Percentiles rank a stretch among this genome's conserved stretches.
phyloP scores from a whole-genome alignment of 2,329 filamentous ascomycete genomes.

The Sclerotinia spermophila region DNA sequence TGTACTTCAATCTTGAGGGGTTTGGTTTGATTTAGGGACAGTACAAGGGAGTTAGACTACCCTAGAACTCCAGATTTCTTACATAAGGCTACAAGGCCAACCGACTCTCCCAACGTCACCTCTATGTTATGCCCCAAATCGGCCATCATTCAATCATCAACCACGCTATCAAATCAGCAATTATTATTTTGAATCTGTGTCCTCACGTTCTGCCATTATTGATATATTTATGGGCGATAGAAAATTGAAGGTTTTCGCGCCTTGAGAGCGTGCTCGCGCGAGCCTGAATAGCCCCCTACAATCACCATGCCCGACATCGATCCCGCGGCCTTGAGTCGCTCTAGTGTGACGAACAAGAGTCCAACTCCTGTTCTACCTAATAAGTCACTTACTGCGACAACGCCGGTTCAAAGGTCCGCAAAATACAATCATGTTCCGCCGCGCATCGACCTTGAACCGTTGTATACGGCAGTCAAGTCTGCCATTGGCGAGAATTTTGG shows the following conservation, averaged over 20 bases:
- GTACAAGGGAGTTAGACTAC: neutral
- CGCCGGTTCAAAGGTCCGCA: slow-evolving; percentile 44
- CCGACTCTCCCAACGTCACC: slow-evolving; percentile 23
- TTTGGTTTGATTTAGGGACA: neutral
- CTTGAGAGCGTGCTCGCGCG: slow-evolving; percentile 30
- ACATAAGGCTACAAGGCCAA: slow-evolving; percentile 17
- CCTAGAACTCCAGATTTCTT: slow-evolving; percentile 16
- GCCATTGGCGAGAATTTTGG: slow-evolving; percentile 62
- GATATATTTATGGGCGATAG: slow-evolving; percentile 33
- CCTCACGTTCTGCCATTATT: slow-evolving; percentile 27
- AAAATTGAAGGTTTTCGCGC: slow-evolving; percentile 27
- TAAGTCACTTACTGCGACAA: slow-evolving; percentile 55
- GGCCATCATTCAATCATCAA: slow-evolving; percentile 26
- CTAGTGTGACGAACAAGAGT: slow-evolving; percentile 46
- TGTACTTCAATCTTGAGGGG: slow-evolving; percentile 10
- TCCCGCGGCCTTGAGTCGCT: slow-evolving; percentile 65
- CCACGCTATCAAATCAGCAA: slow-evolving; percentile 20
- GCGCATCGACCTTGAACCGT: slow-evolving; percentile 63
- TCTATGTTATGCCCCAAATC: slow-evolving; percentile 18
- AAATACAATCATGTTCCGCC: slow-evolving; percentile 62
- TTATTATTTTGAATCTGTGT: slow-evolving; percentile 29
- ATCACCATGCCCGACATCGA: slow-evolving; percentile 64
- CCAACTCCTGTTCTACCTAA: slow-evolving; percentile 57
- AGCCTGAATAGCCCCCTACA: slow-evolving; percentile 22
- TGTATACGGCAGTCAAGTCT: slow-evolving; percentile 59